These are phyloP conservation scores for Phytopythium vexans DNA, from an alignment of 352 stramenopile genomes.

Conservation along the genomic window DNA sequence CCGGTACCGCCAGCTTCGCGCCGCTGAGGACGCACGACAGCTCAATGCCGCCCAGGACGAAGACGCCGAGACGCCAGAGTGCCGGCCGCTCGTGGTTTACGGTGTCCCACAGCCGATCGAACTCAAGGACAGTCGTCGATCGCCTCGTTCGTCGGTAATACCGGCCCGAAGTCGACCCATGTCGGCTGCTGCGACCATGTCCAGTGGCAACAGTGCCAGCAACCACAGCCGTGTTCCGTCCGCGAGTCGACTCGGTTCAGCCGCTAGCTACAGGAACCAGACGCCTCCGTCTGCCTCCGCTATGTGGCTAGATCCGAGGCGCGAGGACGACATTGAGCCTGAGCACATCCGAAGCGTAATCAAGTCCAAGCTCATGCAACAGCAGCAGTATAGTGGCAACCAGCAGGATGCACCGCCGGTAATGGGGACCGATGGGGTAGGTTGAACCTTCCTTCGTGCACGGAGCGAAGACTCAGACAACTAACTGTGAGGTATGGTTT, in stretches of 20 bases:
- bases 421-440: constrained; percentile 37
- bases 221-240: not conserved
- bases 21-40: constrained; percentile 9
- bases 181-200: constrained; percentile 2
- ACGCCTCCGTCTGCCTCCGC: not conserved
- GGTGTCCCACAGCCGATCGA: constrained; percentile 41
- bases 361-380: constrained; percentile 43
- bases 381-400: constrained; percentile 25
- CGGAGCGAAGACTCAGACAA: not conserved
- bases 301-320: not conserved
- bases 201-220: not conserved
- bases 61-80: constrained; percentile 3
- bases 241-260: constrained; percentile 17
- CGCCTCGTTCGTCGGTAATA: constrained; percentile 17
- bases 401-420: constrained; percentile 28
- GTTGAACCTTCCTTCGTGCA: constrained; percentile 7
- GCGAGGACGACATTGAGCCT: constrained; percentile 10
- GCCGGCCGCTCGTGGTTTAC: constrained; percentile 47
- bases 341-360: constrained; percentile 60
- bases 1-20: constrained; percentile 36
- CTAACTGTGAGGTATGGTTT: not conserved
- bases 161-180: not conserved
- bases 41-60: constrained; percentile 2
- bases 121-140: constrained; percentile 27
- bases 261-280: too few relatives aligned